Conservation (phyloP, 805 yeast genomes). For the Yamadazyma ubonensis region DNA sequence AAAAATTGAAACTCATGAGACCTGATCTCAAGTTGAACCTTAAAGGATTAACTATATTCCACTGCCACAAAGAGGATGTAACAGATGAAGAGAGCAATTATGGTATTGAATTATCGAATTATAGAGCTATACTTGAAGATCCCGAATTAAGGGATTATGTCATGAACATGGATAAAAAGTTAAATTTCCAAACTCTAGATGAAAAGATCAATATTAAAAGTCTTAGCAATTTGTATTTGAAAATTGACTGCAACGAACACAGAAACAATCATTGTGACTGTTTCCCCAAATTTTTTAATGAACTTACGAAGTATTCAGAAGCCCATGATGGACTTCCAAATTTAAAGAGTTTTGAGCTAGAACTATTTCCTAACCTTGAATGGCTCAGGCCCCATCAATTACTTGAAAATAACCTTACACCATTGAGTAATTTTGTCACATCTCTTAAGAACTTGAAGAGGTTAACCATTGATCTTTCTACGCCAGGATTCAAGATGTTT, state of each 20-base stretch:
- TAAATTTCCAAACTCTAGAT: conserved; percentile 21
- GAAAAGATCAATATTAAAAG: conserved; percentile 25
- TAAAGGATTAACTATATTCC: conserved; percentile 30
- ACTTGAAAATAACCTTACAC: conserved; percentile 28
- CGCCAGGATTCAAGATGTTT: conserved; percentile 39
- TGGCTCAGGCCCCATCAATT: conserved; percentile 38
- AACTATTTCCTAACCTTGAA: conserved; percentile 31
- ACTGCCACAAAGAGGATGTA: conserved; percentile 28
- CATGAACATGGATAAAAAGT: conserved; percentile 18
- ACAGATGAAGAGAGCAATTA: not conserved
- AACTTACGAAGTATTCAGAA: conserved; percentile 22
- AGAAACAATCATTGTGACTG: conserved; percentile 25
- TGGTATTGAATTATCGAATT: not conserved
- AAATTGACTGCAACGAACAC: conserved; percentile 32
- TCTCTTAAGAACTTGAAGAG: conserved; percentile 23
- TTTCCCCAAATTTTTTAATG: conserved; percentile 26
- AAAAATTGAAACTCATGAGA: conserved; percentile 20
- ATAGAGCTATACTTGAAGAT: not conserved
- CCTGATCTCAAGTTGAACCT: conserved; percentile 24
- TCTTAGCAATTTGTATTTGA: conserved; percentile 24
- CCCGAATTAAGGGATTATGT: conserved; percentile 15
- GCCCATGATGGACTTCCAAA: conserved; percentile 30
- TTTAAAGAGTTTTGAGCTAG: conserved; percentile 27
- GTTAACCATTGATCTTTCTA: conserved; percentile 31
- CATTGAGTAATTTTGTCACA: conserved; percentile 30